phyloP scores from a whole-genome alignment of 192 early-diverging fungal genomes.

The Pilaira anomala region DNA sequence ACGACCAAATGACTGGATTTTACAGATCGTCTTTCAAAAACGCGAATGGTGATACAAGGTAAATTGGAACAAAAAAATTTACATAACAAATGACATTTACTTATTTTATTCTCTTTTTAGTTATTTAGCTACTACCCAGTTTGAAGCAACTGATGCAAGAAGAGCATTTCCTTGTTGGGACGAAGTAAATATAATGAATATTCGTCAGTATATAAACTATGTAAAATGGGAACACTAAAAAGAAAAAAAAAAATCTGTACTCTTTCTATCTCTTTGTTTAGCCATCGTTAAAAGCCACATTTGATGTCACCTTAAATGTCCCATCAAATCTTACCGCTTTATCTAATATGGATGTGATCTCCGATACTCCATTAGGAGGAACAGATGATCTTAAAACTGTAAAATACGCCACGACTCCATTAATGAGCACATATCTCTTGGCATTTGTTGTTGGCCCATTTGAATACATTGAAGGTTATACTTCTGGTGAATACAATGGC shows the following conservation, averaged over 20 bases:
- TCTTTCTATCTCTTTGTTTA: no score
- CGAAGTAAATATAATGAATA: no score
- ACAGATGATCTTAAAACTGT: slow-evolving; percentile 49
- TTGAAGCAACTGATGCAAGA: slow-evolving; percentile 88
- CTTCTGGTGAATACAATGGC: slow-evolving; percentile 60
- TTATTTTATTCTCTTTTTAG: slow-evolving; percentile 36
- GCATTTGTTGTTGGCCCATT: slow-evolving; percentile 91
- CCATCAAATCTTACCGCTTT: slow-evolving; percentile 71
- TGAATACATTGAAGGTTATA: slow-evolving; percentile 84
- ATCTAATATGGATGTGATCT: slow-evolving; percentile 87
- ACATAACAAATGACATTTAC: background rate
- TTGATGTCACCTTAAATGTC: slow-evolving; percentile 83
- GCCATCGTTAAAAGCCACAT: slow-evolving; percentile 92
- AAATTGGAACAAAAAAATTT: background rate
- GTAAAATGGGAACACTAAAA: background rate
- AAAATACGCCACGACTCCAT: slow-evolving; percentile 81
- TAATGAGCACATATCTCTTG: slow-evolving; percentile 91
- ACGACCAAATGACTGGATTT: slow-evolving; percentile 92
- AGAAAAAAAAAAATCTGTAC: slow-evolving; percentile 1
- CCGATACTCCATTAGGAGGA: slow-evolving; percentile 49
- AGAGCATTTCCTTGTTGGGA: slow-evolving; percentile 94
- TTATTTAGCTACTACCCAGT: slow-evolving; percentile 91
- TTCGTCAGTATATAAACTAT: background rate
- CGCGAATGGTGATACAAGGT: slow-evolving; percentile 47
- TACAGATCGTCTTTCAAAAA: slow-evolving; percentile 82